Base-by-base conservation (phyloP, 352 stramenopile species). In the Phytophthora agathidicida region DNA sequence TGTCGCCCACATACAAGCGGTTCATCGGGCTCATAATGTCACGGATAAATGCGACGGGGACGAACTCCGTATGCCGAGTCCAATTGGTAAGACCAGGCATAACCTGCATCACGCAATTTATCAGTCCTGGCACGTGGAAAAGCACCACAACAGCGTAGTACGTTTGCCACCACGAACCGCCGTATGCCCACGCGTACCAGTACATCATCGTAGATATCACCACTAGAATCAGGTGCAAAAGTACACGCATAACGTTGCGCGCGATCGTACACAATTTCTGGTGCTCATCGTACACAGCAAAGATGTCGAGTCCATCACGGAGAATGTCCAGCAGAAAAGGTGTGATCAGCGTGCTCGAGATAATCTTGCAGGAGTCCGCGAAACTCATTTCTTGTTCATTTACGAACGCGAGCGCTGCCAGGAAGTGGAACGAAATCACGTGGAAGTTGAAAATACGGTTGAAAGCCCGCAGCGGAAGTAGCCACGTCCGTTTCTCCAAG, bases 361-460 rank as follows among this genome's bases (percentile, higher is more conserved):
- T 68, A 23, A 98, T 84, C 52, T 93, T 79, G 20, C 72, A 57
- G 17, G 88, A 88, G 38, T 95, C 96, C 0, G 85, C 65, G 41
- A 89, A 77, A 38, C 86, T 88, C 78, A 98, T 93, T 22, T 98
- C 87, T 44, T 99, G 81, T 46, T 98, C 89, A 27, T 77, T 75
- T 5, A 78, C 80, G 51, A 99, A 99, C 14, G 96, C 94, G 17
- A 99, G 60, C 5, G 95, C 81, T 7, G 81, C 88, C 17, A 99
- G 74, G 11, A 99, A 83, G 59, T 98, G 98, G 76, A 99, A 99
- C 7, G 94, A 92, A 20, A 98, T 77, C 44, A 99, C 91, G 70
- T 99, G 96, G 79, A 98, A 99, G 66, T 99, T 97, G 42, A 99
- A 92, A 36, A 99, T 93, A 17, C 97, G 91, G 49, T 87, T 89